Base-by-base conservation (phyloP, 78 protist species). In the Dictyostelium capitatum region DNA sequence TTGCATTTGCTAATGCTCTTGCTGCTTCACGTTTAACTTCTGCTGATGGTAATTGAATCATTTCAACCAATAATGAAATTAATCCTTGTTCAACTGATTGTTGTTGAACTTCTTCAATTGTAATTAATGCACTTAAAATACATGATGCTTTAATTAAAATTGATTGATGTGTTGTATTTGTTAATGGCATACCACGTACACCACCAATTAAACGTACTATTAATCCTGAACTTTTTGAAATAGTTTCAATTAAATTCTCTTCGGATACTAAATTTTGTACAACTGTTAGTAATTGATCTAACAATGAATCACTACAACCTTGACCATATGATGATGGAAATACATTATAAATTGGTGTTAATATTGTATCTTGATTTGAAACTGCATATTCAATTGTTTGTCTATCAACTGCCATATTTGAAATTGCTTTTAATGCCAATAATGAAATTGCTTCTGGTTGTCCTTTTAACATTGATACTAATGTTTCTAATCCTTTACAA, bases 361-460 rank as follows among this genome's bases (percentile, higher is more conserved):
- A 30, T 5, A 75, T 62, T 19, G 74, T 30, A 6, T 85, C 83
- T 65, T 1, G 72, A 47, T 87, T 54, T 11, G 47, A 30, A 4
- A 87, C 46, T 6, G 80, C 56, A 64, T 87, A 87, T 50, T 87
- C 93, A 77, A 87, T 87, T 43, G 93, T 87, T 87, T 87, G 93
- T 59, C 93, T 82, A 50, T 87, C 93, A 5, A 87, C 93, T 15
- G 84, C 83, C 93, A 87, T 87, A 64, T 87, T 87, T 46, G 93
- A 87, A 0, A 87, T 10, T 2, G 84, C 93, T 43, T 87, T 87
- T 46, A 87, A 65, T 59, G 80, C 75, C 9, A 87, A 62, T 5
- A 87, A 32, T 10, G 50, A 41, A 4, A 83, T 37, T n/a, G 84
- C 78, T 7, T 87, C 79, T 77, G 81, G 65, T 64, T 87, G 79